Base-by-base conservation (phyloP, 2,329 filamentous ascomycete species). In the Pseudopithomyces maydicus region DNA sequence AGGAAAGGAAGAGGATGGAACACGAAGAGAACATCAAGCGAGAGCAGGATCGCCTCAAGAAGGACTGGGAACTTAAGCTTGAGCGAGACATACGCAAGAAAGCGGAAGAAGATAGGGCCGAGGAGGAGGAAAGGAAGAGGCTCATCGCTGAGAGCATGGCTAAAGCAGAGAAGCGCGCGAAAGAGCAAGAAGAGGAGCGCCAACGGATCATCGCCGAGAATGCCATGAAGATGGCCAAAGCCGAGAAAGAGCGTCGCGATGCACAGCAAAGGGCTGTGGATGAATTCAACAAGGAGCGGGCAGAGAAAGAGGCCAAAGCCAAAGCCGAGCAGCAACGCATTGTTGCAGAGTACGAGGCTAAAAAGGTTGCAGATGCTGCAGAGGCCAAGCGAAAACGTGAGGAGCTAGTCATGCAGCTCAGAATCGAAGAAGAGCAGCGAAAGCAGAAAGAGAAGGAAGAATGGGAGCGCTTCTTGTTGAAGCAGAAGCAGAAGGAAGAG, bases 401-500 rank as follows among this genome's bases (percentile, higher is more conserved):
- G 50, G 72, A 73, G 41, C 62, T 78, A 6, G 64, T 77, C 11
- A 68, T 75, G 50, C 73, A 79, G 47, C 68, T 79, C 26, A 70
- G 74, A 52, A 70, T 75, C 1, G 76, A 79, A 56, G 72, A 78
- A 51, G 74, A 76, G 52, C 68, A 71, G 47, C 72, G 75, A 59
- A 74, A 78, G 56, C 68, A 72, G 23, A 76, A 77, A 57, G 78
- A 80, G 49, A 76, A 77, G 61, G 73, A 75, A 56, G 76, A 81
- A 58, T 73, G 70, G 36, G 75, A 81, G 23, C 76, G 72, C 23
- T 74, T 79, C 49, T 52, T 75, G 29, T 67, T 65, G 22, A 76
- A 77, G 65, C 75, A 78, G 59, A 76, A 75, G 54, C 74, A 74
- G 22, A 77, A 75, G 55, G 70, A 77, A 49, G 77, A 77, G 56